Evolutionary conservation across 345 rosid species (phyloP).

Genomic region (Gossypioides kirkii): DNA sequence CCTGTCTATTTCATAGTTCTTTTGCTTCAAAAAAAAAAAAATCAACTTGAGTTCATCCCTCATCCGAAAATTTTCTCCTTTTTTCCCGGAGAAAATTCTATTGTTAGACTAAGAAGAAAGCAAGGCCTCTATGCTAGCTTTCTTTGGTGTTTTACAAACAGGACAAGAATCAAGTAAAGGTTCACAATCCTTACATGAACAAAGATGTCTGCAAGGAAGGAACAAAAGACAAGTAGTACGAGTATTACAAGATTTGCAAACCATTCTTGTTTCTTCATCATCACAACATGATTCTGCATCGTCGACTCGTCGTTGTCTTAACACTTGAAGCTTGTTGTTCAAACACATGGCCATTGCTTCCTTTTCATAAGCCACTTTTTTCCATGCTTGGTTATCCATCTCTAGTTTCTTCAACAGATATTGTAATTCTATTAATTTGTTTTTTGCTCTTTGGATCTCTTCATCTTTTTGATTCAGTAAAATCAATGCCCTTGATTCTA

Average conservation of each 20-base stretch:
- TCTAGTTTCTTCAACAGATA: constrained; percentile 43
- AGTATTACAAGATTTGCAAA: constrained; percentile 52
- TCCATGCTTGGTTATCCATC: constrained; percentile 58
- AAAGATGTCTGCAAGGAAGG: constrained; percentile 92
- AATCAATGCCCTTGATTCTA: constrained; percentile 35
- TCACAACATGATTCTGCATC: constrained; percentile 57
- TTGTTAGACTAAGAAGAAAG: constrained; percentile 31
- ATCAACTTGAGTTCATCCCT: no score
- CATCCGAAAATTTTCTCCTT: background rate
- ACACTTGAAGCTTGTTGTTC: constrained; percentile 43
- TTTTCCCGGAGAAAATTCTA: constrained; percentile 27
- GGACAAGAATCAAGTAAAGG: constrained; percentile 59
- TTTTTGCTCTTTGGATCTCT: constrained; percentile 46
- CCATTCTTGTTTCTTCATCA: background rate
- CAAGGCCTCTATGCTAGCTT: constrained; percentile 66
- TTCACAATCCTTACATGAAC: constrained; percentile 63
- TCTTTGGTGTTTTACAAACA: constrained; percentile 62
- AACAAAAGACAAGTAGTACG: constrained; percentile 59
- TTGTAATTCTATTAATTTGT: constrained; percentile 51
- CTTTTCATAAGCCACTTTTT: constrained; percentile 48
- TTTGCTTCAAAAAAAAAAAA: no score
- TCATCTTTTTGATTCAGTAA: constrained; percentile 53
- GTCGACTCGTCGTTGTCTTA: constrained; percentile 34
- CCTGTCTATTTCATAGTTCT: no score
- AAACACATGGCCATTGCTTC: constrained; percentile 52